These are phyloP conservation scores for Penicillium mononematosum DNA, from an alignment of 495 filamentous ascomycete species.

Conservation along the genomic window DNA sequence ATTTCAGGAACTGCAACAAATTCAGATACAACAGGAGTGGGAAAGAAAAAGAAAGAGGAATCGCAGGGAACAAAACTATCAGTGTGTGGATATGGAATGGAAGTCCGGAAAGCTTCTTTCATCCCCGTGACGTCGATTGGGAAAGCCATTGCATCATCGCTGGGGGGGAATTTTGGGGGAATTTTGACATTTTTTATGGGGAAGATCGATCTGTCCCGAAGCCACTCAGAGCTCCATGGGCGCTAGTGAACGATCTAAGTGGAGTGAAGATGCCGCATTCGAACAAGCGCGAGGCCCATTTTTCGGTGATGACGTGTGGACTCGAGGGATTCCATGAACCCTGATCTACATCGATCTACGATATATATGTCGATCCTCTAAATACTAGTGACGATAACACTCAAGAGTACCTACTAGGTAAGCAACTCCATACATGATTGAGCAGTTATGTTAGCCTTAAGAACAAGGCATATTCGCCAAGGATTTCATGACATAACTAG, in stretches of 20 bases:
- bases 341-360: conserved; percentile 5
- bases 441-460: neutral
- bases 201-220: neutral
- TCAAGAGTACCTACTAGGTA: too few relatives aligned
- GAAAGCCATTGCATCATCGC: conserved; percentile 27
- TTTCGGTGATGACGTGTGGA: conserved; percentile 15
- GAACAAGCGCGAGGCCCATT: neutral
- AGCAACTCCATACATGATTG: too few relatives aligned
- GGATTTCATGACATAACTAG: neutral
- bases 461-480: neutral
- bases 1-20: conserved; percentile 11
- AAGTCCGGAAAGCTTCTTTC: conserved; percentile 33
- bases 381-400: neutral
- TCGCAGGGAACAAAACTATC: conserved; percentile 11
- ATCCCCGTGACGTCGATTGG: conserved; percentile 26
- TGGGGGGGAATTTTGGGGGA: neutral
- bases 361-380: neutral
- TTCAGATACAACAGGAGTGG: conserved; percentile 19
- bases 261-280: conserved; percentile 6
- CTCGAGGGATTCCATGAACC: neutral
- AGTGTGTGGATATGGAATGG: conserved; percentile 24
- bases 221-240: neutral
- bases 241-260: neutral
- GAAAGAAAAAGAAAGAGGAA: conserved; percentile 2
- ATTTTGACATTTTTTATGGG: too few relatives aligned